Conservation (phyloP, 768 basidiomycete genomes). For the Chalciporus piperatus region DNA sequence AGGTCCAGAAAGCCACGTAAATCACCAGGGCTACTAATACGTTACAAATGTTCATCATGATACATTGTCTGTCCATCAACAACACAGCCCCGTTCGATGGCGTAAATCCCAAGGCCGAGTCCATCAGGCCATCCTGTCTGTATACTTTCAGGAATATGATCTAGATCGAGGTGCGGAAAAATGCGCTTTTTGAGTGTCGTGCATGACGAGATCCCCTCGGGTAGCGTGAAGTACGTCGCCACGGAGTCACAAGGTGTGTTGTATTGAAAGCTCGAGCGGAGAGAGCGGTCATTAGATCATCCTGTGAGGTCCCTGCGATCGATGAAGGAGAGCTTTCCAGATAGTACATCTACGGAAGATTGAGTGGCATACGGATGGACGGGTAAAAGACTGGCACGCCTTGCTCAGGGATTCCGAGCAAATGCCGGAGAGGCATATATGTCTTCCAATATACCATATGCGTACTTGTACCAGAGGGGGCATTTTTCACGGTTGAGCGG, state of each 20-base stretch:
- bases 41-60: conserved; percentile 2
- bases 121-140: conserved; percentile 29
- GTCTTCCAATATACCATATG: conserved; percentile 39
- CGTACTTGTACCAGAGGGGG: conserved; percentile 2
- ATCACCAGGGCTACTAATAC: neutral
- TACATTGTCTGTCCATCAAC: neutral
- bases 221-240: conserved; percentile 23
- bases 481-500: conserved; percentile 20
- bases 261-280: conserved; percentile 2
- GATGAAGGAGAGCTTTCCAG: conserved; percentile 18
- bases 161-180: conserved; percentile 39
- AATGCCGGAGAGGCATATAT: conserved; percentile 38
- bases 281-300: conserved; percentile 18
- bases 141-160: conserved; percentile 34
- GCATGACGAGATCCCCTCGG: conserved; percentile 18
- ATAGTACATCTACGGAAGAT: conserved; percentile 19
- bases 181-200: conserved; percentile 22
- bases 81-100: conserved; percentile 14
- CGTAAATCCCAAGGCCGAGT: conserved; percentile 34
- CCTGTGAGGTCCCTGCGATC: conserved; percentile 30
- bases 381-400: conserved; percentile 14
- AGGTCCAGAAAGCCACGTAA: neutral
- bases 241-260: conserved; percentile 31
- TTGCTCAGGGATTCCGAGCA: conserved; percentile 27
- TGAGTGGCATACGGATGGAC: neutral